Evolutionary conservation across 805 yeast genomes (phyloP).

Genomic region (Candida palmyrensis): DNA sequence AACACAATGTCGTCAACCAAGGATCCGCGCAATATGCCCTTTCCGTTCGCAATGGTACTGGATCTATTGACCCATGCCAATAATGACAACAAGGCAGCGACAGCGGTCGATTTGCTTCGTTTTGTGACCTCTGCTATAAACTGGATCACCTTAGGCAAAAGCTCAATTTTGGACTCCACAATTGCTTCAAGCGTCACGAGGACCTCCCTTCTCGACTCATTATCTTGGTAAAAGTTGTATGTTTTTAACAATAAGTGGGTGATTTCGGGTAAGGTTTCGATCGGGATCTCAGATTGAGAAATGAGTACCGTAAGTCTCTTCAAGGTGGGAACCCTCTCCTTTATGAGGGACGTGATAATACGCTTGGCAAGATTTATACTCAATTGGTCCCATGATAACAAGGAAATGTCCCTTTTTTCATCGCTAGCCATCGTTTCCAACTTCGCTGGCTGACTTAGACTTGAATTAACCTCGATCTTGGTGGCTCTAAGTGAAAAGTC

Average conservation of each 20-base stretch:
- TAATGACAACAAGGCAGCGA: slow-evolving; percentile 51
- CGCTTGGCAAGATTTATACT: slow-evolving; percentile 15
- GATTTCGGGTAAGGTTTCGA: slow-evolving; percentile 14
- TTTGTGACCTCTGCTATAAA: slow-evolving; percentile 31
- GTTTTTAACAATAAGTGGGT: slow-evolving; percentile 38
- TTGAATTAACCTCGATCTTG: no score
- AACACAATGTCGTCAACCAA: slow-evolving; percentile 14
- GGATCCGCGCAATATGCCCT: slow-evolving; percentile 14
- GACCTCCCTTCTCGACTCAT: slow-evolving; percentile 41
- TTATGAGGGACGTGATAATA: slow-evolving; percentile 31
- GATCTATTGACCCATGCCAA: slow-evolving; percentile 52
- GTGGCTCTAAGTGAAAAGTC: no score
- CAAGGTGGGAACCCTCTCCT: slow-evolving; percentile 29
- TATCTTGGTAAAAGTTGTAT: slow-evolving; percentile 47
- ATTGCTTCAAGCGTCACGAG: slow-evolving; percentile 33
- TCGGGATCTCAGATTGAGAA: slow-evolving; percentile 13
- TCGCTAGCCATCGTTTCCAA: not conserved
- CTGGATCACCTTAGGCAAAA: slow-evolving; percentile 29
- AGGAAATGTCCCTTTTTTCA: not conserved
- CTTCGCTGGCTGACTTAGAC: no score
- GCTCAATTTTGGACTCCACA: slow-evolving; percentile 23
- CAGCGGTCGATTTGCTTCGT: slow-evolving; percentile 39
- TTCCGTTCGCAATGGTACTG: slow-evolving; percentile 16
- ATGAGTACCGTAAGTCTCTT: slow-evolving; percentile 22
- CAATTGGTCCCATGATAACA: slow-evolving; percentile 20